phyloP scores from a whole-genome alignment of 176 grass and related monocot species.

The Lolium rigidum region DNA sequence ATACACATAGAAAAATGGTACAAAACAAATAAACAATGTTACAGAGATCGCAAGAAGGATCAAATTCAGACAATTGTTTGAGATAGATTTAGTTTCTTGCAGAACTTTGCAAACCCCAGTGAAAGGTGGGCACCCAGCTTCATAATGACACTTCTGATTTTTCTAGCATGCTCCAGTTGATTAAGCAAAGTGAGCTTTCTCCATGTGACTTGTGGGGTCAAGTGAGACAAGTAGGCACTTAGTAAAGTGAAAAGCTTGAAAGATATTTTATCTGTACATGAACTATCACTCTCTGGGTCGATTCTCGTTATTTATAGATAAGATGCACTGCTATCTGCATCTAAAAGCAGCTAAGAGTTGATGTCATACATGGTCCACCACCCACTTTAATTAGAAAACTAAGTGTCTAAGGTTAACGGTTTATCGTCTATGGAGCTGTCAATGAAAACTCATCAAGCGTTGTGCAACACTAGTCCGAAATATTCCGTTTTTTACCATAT shows the following conservation, averaged over 20 bases:
- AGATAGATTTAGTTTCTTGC: neutral
- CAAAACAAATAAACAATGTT: neutral
- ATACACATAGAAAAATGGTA: neutral
- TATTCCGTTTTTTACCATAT: slow-evolving; percentile 30
- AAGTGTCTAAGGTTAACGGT: slow-evolving; percentile 28
- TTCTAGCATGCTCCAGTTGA: slow-evolving; percentile 1
- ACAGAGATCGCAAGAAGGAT: neutral
- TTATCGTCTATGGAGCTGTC: slow-evolving; percentile 14
- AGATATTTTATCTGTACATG: slow-evolving; percentile 32
- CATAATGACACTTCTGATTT: neutral
- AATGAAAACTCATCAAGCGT: slow-evolving; percentile 27
- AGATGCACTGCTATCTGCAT: slow-evolving; percentile 14
- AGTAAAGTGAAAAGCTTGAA: slow-evolving; percentile 22
- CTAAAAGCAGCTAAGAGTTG: slow-evolving; percentile 30
- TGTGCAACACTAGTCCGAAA: neutral
- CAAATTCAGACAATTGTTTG: neutral
- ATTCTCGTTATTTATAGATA: slow-evolving; percentile 36
- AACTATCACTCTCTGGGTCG: slow-evolving; percentile 41
- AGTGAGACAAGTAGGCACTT: slow-evolving; percentile 21
- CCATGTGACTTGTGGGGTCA: slow-evolving; percentile 43
- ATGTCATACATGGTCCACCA: slow-evolving; percentile 35
- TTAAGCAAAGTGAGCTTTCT: slow-evolving; percentile 29
- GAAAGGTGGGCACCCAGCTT: slow-evolving; percentile 4
- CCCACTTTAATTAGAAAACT: slow-evolving; percentile 32
- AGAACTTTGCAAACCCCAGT: slow-evolving; percentile 19